Evolutionary conservation across 257 asterid species (phyloP), one percentile per base, ranked within the genome.

Genomic region (Datura wrightii): DNA sequence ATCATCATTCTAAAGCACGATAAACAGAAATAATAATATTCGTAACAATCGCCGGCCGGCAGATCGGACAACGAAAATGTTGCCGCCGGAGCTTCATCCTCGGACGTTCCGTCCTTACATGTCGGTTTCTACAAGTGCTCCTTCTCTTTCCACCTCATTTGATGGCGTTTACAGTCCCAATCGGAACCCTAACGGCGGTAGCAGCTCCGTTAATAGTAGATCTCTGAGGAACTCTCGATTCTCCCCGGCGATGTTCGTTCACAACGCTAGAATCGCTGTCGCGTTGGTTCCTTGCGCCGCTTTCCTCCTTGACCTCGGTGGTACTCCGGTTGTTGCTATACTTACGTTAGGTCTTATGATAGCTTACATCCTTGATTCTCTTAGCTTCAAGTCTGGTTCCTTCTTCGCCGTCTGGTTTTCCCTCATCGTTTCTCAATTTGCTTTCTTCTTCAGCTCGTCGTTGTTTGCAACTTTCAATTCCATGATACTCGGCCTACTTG

Each of bases 301-400:
- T 58, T 95, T 97, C 87, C 99, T 97, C 87, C 88, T 97, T 55
- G 99, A 97, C 94, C 95, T 97, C 58, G 99, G 99, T 67, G 99
- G 99, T 44, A 87, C 97, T 41, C 98, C 98, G 62, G 99, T 97
- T n/a, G 91, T 93, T 83, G 97, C 95, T 36, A 83, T 94, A 84
- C 87, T 97, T 65, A 92, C 91, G 6, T 78, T 95, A 24, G 98
- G 97, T 5, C 94, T 97, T 10, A 94, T 97, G 99, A 67, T 94
- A 79, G 92, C 98, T n/a, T 97, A 97, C 87, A 91, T 94, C 85
- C 97, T 97, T 34, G 99, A 97, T 88, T 91, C 97, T 4, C 93
- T 97, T 84, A 90, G 86, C 80, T 92, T 95, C 86, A 97, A 97
- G 87, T 89, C 97, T 3, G 99, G 98, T 15, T 94, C 99, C 13